phyloP scores from a whole-genome alignment of 208 protist species.

The Trypanosoma mega region DNA sequence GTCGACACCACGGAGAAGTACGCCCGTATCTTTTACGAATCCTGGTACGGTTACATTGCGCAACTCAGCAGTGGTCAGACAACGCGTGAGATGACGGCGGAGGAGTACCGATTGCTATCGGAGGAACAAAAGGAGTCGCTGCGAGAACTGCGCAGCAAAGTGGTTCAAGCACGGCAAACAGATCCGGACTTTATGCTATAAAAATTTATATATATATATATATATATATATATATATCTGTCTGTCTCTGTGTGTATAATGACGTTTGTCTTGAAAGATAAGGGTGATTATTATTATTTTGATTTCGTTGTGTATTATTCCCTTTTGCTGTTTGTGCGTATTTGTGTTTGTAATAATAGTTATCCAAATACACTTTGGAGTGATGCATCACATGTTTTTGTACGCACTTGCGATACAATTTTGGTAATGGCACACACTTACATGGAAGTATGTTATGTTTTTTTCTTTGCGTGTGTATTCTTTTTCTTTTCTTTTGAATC shows the following conservation, averaged over 20 bases:
- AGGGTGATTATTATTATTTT: constrained; percentile 6
- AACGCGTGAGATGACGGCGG: constrained; percentile 62
- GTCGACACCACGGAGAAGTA: constrained; percentile 61
- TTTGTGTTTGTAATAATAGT: not conserved
- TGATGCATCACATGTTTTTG: no score
- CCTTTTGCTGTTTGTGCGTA: constrained; percentile 3
- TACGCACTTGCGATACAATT: no score
- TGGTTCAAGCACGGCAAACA: constrained; percentile 37
- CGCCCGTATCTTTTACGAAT: constrained; percentile 73
- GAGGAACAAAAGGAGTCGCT: constrained; percentile 80
- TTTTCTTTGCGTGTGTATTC: not conserved
- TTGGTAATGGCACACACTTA: no score
- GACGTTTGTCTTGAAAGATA: not conserved
- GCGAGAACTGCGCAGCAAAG: constrained; percentile 50
- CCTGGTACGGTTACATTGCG: constrained; percentile 86
- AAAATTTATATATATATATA: constrained; percentile 2
- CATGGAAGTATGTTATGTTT: not conserved
- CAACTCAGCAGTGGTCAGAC: constrained; percentile 76
- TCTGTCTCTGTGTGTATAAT: not conserved
- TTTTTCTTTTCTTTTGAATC: not conserved
- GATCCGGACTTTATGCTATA: constrained; percentile 31
- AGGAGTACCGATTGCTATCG: constrained; percentile 66
- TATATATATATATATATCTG: not conserved
- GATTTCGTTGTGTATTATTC: constrained; percentile 13
- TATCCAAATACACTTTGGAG: no score